Conservation (phyloP, 2,329 filamentous ascomycete species). For the Aspergillus quadrilineatus region DNA sequence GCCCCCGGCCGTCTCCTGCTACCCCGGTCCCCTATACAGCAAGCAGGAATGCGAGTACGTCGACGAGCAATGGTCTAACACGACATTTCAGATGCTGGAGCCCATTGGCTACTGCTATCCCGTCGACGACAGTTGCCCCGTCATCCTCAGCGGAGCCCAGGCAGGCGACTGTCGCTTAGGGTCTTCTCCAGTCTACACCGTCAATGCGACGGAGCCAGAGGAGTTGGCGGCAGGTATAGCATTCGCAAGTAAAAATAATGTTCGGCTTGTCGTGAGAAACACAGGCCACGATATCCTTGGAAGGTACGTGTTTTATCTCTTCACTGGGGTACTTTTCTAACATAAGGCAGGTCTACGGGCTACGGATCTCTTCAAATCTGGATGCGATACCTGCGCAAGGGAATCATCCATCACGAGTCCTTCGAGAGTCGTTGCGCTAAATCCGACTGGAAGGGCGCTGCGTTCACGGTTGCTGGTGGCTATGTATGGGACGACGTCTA, state of each 20-base stretch:
- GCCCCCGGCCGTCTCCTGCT: conserved; percentile 37
- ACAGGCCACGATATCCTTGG: conserved; percentile 12
- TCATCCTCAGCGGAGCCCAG: conserved; percentile 20
- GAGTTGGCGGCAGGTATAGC: conserved; percentile 7
- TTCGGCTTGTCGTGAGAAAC: conserved; percentile 8
- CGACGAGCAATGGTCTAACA: conserved; percentile 25
- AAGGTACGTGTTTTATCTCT: conserved; percentile 1
- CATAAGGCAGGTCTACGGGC: conserved; percentile 1
- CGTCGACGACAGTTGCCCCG: conserved; percentile 27
- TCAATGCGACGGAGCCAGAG: conserved; percentile 19
- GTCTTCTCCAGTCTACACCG: conserved; percentile 25
- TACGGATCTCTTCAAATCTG: conserved; percentile 16
- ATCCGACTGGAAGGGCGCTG: conserved; percentile 6
- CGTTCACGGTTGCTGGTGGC: conserved; percentile 12
- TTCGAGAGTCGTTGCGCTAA: neutral
- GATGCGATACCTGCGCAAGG: conserved; percentile 9
- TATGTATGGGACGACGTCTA: conserved; percentile 16
- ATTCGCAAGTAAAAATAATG: conserved; percentile 9
- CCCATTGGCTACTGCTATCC: conserved; percentile 31
- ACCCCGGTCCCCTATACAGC: conserved; percentile 29
- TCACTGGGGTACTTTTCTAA: neutral
- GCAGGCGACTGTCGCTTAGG: conserved; percentile 28
- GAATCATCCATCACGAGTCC: neutral
- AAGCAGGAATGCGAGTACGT: conserved; percentile 26
- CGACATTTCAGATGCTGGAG: conserved; percentile 27